A percentile compares a stretch with the other conserved stretches of the same genome.
Conservation (phyloP, 1,284 basidiomycete genomes). For the Pholiota adiposa region DNA sequence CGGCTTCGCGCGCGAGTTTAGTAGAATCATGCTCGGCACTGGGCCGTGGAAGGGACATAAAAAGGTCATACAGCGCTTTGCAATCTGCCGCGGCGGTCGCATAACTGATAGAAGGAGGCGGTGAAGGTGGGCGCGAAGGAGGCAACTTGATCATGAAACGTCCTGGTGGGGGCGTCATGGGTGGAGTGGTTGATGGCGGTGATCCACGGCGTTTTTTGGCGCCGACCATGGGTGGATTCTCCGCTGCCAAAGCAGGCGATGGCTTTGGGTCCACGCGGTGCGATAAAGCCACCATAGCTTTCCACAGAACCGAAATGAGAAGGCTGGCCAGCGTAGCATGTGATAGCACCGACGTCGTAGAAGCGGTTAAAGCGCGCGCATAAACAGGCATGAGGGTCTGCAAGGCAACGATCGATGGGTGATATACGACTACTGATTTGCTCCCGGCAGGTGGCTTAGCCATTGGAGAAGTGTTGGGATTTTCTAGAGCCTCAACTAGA, state of each 20-base stretch:
- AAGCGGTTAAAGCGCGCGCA: conserved; percentile 58
- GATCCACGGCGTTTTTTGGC: conserved; percentile 47
- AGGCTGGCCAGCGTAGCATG: conserved; percentile 68
- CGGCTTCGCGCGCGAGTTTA: conserved; percentile 69
- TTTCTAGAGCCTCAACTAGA: conserved; percentile 65
- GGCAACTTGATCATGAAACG: conserved; percentile 72
- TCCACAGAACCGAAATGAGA: conserved; percentile 75
- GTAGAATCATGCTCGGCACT: conserved; percentile 45
- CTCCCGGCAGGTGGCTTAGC: conserved; percentile 38
- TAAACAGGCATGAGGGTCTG: conserved; percentile 65
- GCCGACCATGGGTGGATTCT: conserved; percentile 31
- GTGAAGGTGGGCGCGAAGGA: conserved; percentile 69
- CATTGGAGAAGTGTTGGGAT: conserved; percentile 34
- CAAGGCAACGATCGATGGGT: conserved; percentile 63
- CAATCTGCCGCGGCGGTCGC: conserved; percentile 59
- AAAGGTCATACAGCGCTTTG: conserved; percentile 59
- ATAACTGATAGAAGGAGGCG: conserved; percentile 39
- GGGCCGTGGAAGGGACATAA: conserved; percentile 67
- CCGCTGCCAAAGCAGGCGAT: conserved; percentile 50
- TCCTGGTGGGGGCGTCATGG: conserved; percentile 59
- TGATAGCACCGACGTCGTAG: conserved; percentile 53
- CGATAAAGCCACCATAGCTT: conserved; percentile 67
- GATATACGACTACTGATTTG: conserved; percentile 46
- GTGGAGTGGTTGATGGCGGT: conserved; percentile 47
- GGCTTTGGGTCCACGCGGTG: conserved; percentile 51